A percentile compares a stretch with the other conserved stretches of the same genome.
Evolutionary conservation across 768 basidiomycete genomes (phyloP).

Genomic region (Podaxis sp.): DNA sequence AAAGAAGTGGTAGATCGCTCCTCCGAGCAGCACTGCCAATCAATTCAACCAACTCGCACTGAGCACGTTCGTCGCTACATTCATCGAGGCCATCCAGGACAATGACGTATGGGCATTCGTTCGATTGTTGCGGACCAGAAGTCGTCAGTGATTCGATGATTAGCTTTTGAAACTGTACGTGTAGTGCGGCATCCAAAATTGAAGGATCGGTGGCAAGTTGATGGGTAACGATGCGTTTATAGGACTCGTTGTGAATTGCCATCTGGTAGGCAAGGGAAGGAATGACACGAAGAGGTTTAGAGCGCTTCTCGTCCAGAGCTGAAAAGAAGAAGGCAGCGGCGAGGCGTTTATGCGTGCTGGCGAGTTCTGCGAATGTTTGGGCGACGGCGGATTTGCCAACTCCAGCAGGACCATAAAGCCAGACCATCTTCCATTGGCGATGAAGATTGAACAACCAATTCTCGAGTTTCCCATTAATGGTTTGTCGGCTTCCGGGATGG

Average conservation of each 20-base stretch:
- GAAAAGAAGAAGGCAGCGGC: not conserved
- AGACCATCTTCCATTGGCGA: not conserved
- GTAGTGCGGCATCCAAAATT: not conserved
- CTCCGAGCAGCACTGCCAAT: not conserved
- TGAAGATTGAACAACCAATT: not conserved
- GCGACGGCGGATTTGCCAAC: not conserved
- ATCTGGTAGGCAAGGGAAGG: not conserved
- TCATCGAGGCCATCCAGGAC: not conserved
- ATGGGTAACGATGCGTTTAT: not conserved
- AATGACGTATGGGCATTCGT: not conserved
- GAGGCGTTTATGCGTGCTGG: not conserved
- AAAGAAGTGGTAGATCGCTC: not conserved
- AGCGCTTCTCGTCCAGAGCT: not conserved
- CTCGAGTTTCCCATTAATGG: not conserved
- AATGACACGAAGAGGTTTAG: not conserved
- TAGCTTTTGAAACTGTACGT: not conserved
- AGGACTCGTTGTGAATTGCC: not conserved
- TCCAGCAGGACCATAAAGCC: not conserved
- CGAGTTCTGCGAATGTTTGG: not conserved
- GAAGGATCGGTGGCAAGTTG: not conserved
- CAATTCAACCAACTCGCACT: not conserved
- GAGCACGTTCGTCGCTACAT: not conserved
- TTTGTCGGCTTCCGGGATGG: not conserved
- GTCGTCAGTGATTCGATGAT: not conserved
- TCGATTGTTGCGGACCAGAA: not conserved